Evolutionary conservation across 176 grass and related monocot species (phyloP), one percentile per base, ranked within the genome.

Genomic region (Thalia dealbata): DNA sequence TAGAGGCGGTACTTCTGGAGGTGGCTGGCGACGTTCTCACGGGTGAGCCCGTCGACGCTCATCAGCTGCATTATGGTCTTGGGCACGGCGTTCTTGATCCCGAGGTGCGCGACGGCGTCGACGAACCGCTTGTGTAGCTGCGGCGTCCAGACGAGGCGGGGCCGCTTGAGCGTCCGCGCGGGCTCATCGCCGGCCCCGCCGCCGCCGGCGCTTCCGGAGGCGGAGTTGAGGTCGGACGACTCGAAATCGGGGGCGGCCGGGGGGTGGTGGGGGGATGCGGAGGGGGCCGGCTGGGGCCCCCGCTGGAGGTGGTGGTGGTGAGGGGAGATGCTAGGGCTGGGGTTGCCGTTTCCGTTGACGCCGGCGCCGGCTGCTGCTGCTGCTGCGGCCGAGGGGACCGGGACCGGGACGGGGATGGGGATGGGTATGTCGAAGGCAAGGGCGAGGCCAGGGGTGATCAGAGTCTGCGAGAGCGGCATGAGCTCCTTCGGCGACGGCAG

Each of bases 21-120:
- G 23, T 75, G 73, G 73, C 73, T 75, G 23, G 73, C 73, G 23
- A 75, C 73, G 73, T 75, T 75, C 59, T 75, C 73, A 22, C 73
- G 73, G 42, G 73, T 75, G 73, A 75, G 73, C 15, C 73, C 73
- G 42, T 75, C 73, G 41, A 75, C 73, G 73, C 73, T 75, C 73
- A 75, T 75, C 59, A 75, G 73, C 73, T 75, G 73, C 73, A 75
- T 75, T 75, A 75, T 75, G 73, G 73, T 75, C 73, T 75, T 75
- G 41, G 73, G 73, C 14, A 75, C 73, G 41, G 73, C 73, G 73
- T 75, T 75, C 56, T 75, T 75, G 59, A 75, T 75, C 14, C 73
- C 73, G 38, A 75, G 73, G 73, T 75, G 73, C 21, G 73, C 73
- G 22, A 75, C 73, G 7, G 73, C 73, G 24, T 75, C 73, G 12